Evolutionary conservation across 352 stramenopile species (phyloP).

Genomic region (Phytophthora capsici): DNA sequence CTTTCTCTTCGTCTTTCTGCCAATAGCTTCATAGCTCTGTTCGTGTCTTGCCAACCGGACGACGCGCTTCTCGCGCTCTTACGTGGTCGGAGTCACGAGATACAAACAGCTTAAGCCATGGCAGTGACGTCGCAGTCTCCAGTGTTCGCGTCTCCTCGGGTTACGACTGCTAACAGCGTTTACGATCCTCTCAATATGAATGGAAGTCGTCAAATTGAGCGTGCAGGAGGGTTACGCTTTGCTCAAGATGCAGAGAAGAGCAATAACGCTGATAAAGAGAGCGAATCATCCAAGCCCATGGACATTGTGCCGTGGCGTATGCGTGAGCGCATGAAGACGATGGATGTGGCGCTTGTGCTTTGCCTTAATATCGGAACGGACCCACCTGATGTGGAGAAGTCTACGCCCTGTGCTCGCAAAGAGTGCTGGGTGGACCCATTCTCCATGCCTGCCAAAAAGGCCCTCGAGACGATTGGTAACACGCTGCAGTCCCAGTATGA

Average conservation of each 20-base stretch:
- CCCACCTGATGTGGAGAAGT: conserved; percentile 97
- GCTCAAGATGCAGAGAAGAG: conserved; percentile 50
- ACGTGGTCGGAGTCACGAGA: neutral
- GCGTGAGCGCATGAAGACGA: conserved; percentile 90
- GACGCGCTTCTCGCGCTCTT: neutral
- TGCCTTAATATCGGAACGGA: conserved; percentile 99
- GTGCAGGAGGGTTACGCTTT: conserved; percentile 71
- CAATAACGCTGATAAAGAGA: conserved; percentile 33
- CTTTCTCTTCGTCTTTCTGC: neutral
- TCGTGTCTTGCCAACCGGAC: neutral
- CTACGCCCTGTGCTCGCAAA: conserved; percentile 95
- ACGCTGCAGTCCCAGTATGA: conserved; percentile 96
- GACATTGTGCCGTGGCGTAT: conserved; percentile 86
- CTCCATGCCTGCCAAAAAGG: conserved; percentile 93
- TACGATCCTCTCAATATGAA: conserved; percentile 25
- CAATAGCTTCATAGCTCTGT: neutral
- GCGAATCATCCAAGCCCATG: conserved; percentile 27
- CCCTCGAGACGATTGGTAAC: conserved; percentile 96
- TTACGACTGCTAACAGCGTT: conserved; percentile 10
- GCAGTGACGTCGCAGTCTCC: conserved; percentile 38
- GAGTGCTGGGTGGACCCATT: conserved; percentile 99
- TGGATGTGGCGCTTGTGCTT: conserved; percentile 96
- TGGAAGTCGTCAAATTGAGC: conserved; percentile 13
- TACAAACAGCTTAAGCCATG: conserved; percentile 19
- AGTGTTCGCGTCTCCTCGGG: conserved; percentile 23